A percentile compares a stretch with the other conserved stretches of the same genome.
phyloP scores from a whole-genome alignment of 2,329 filamentous ascomycete genomes.

The Orbilia quercus region DNA sequence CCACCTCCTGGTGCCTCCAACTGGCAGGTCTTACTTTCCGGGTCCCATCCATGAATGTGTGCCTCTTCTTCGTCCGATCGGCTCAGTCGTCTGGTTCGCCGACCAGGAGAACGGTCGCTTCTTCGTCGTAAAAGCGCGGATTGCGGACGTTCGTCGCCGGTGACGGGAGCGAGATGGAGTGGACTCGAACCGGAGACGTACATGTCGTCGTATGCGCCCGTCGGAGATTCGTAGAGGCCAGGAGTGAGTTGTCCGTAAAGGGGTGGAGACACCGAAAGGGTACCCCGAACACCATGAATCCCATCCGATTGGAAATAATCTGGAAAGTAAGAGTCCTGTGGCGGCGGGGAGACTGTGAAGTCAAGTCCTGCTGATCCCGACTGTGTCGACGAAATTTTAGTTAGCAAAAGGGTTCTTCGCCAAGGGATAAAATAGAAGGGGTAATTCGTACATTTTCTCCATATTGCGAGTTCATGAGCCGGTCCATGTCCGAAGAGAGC shows the following conservation, averaged over 20 bases:
- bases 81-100: conserved; percentile 42
- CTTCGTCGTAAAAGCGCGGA: conserved; percentile 42
- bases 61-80: conserved; percentile 54
- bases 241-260: conserved; percentile 27
- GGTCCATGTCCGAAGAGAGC: conserved; percentile 52
- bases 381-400: background rate
- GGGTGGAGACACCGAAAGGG: conserved; percentile 35
- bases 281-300: conserved; percentile 23
- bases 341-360: conserved; percentile 48
- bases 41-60: conserved; percentile 47
- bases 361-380: conserved; percentile 29
- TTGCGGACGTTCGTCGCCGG: conserved; percentile 40
- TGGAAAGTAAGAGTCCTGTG: conserved; percentile 50
- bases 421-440: background rate
- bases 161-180: conserved; percentile 41
- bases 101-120: conserved; percentile 48
- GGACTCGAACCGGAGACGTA: conserved; percentile 36
- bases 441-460: conserved; percentile 42
- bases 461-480: conserved; percentile 39
- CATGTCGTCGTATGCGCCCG: conserved; percentile 46
- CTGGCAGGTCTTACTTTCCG: conserved; percentile 38
- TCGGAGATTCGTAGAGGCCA: conserved; percentile 27
- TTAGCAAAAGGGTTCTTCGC: background rate
- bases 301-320: conserved; percentile 46
- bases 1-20: conserved; percentile 42